phyloP scores from a whole-genome alignment of 2,329 filamentous ascomycete genomes.

The Simplicillium sp. region DNA sequence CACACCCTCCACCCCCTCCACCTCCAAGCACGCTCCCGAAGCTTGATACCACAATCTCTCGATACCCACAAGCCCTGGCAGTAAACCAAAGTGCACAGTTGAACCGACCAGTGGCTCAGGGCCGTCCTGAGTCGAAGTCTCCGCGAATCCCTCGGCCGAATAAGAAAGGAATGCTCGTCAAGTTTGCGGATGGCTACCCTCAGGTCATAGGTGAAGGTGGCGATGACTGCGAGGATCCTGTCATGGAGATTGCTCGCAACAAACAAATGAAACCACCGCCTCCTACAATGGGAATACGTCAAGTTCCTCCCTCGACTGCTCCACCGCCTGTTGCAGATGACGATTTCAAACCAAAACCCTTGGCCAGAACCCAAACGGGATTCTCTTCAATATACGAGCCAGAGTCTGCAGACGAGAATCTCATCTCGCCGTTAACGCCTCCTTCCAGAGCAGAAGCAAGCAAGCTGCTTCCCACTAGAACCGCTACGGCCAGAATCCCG shows the following conservation, averaged over 20 bases:
- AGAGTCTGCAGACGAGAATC: slow-evolving; percentile 5
- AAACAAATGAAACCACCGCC: slow-evolving; percentile 8
- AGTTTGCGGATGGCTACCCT: slow-evolving; percentile 62
- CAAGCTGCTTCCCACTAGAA: slow-evolving; percentile 20
- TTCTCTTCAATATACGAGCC: slow-evolving; percentile 22
- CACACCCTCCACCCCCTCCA: slow-evolving; percentile 36
- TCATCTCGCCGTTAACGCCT: background rate
- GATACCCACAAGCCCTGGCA: slow-evolving; percentile 44
- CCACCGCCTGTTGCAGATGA: slow-evolving; percentile 11
- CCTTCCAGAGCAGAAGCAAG: background rate
- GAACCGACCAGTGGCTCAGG: slow-evolving; percentile 29
- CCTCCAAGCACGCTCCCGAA: slow-evolving; percentile 30
- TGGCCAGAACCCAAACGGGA: slow-evolving; percentile 51
- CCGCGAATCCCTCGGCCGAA: slow-evolving; percentile 35
- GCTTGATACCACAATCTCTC: slow-evolving; percentile 46
- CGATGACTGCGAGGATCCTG: slow-evolving; percentile 67
- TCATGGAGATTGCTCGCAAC: slow-evolving; percentile 11
- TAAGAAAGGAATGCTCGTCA: slow-evolving; percentile 63
- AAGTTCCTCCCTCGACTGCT: background rate
- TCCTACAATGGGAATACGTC: slow-evolving; percentile 12
- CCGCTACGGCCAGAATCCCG: slow-evolving; percentile 29
- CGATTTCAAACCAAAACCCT: slow-evolving; percentile 42
- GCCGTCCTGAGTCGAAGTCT: slow-evolving; percentile 30
- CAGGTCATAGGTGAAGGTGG: slow-evolving; percentile 86
- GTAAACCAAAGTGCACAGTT: slow-evolving; percentile 33